phyloP scores from a whole-genome alignment of 2,329 filamentous ascomycete genomes.

The Epichloe brachyelytri region DNA sequence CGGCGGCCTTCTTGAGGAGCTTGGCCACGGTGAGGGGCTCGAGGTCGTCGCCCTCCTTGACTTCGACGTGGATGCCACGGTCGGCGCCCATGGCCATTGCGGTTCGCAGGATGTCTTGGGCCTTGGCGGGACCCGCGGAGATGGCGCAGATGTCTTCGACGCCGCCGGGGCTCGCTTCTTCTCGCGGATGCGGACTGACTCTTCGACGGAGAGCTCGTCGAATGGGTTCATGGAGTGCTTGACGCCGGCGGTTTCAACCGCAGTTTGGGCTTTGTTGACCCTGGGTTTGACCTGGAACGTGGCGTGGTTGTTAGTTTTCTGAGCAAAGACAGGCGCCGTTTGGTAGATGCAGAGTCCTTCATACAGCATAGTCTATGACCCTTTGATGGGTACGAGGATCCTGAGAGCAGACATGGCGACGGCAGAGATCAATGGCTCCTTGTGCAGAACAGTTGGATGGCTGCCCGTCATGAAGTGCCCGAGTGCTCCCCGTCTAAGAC shows the following conservation, averaged over 20 bases:
- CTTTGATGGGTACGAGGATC: slow-evolving; percentile 72
- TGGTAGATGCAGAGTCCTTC: slow-evolving; percentile 12
- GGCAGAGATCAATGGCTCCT: slow-evolving; percentile 7
- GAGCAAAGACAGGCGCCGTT: background rate
- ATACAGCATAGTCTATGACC: slow-evolving; percentile 77
- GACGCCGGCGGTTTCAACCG: slow-evolving; percentile 80
- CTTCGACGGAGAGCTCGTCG: slow-evolving; percentile 95
- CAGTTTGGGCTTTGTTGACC: slow-evolving; percentile 64
- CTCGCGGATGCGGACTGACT: slow-evolving; percentile 88
- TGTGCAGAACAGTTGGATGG: background rate
- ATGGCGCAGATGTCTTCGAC: slow-evolving; percentile 89
- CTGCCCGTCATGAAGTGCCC: slow-evolving; percentile 2
- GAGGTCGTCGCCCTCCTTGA: slow-evolving; percentile 59
- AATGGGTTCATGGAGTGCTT: slow-evolving; percentile 99
- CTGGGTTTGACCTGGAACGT: slow-evolving; percentile 48
- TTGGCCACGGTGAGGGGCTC: slow-evolving; percentile 92
- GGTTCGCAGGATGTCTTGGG: slow-evolving; percentile 78
- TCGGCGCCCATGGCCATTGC: slow-evolving; percentile 99
- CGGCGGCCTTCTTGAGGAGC: slow-evolving; percentile 65
- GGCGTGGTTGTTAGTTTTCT: background rate
- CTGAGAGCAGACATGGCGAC: slow-evolving; percentile 48
- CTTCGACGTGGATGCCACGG: slow-evolving; percentile 76
- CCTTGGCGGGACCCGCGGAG: slow-evolving; percentile 77
- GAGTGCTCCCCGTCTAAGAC: slow-evolving; percentile 28
- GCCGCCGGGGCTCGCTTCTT: slow-evolving; percentile 56